Evolutionary conservation across 2,329 filamentous ascomycete species (phyloP).

Genomic region (Aspergillus sp.): DNA sequence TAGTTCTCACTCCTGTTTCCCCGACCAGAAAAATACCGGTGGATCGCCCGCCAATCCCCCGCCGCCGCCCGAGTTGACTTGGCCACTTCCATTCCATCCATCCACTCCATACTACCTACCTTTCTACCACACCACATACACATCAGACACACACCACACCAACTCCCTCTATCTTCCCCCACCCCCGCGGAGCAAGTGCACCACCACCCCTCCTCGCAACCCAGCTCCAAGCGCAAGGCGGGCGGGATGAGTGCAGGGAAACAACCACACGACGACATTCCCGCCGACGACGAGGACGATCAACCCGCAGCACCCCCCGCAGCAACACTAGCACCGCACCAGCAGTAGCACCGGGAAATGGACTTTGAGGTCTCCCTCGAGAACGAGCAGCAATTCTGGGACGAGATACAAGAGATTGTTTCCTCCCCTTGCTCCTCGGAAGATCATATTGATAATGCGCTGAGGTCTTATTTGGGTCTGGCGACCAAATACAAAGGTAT

Average conservation of each 20-base stretch:
- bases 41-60: background rate
- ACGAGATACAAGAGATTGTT: slow-evolving; percentile 69
- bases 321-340: too few species aligned
- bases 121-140: too few species aligned
- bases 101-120: background rate
- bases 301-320: slow-evolving; percentile 19
- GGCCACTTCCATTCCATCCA: background rate
- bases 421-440: slow-evolving; percentile 60
- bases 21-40: background rate
- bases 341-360: slow-evolving; percentile 51
- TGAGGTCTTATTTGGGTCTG: slow-evolving; percentile 81
- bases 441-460: slow-evolving; percentile 75
- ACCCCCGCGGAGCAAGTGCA: background rate
- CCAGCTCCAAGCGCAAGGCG: slow-evolving; percentile 20
- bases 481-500: slow-evolving; percentile 70
- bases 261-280: slow-evolving; percentile 19
- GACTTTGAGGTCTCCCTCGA: slow-evolving; percentile 72
- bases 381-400: slow-evolving; percentile 85
- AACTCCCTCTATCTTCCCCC: background rate
- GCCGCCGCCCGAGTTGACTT: background rate
- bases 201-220: background rate
- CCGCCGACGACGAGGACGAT: slow-evolving; percentile 36
- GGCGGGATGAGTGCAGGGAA: slow-evolving; percentile 41
- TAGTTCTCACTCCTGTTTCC: too few species aligned
- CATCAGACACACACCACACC: too few species aligned